Percentiles rank a stretch among this genome's conserved stretches.
Conservation (phyloP, 1,284 basidiomycete species). For the Neonothopanus nambi region DNA sequence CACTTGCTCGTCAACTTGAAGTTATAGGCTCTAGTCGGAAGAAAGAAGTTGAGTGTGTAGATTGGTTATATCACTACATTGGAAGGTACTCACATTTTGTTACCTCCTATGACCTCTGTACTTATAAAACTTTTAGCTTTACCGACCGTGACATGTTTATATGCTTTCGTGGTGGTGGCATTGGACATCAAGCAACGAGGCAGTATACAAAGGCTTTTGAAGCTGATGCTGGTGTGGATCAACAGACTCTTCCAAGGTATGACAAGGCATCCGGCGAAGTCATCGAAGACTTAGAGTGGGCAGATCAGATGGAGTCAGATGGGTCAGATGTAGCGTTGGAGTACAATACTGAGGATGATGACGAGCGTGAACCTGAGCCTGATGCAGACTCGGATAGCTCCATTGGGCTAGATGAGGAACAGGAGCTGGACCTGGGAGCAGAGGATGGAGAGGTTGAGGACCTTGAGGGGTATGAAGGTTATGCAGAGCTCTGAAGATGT, state of each 20-base stretch:
- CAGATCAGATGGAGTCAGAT: not conserved
- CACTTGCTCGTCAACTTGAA: conserved; percentile 6
- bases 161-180: conserved; percentile 14
- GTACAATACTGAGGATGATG: not conserved
- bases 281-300: too few relatives aligned
- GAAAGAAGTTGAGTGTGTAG: conserved; percentile 14
- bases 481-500: too few relatives aligned
- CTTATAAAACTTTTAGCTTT: too few relatives aligned
- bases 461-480: too few relatives aligned
- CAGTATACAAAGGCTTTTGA: not conserved
- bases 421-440: not conserved
- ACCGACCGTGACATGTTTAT: too few relatives aligned
- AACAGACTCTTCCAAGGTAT: not conserved
- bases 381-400: too few relatives aligned
- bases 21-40: not conserved
- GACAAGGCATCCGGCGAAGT: not conserved
- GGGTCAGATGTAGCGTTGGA: not conserved
- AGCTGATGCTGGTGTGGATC: not conserved
- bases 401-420: not conserved
- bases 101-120: too few relatives aligned
- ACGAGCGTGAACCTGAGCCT: too few relatives aligned
- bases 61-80: conserved; percentile 24
- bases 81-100: too few relatives aligned
- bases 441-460: conserved; percentile 7
- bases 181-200: conserved; percentile 9